phyloP scores from a whole-genome alignment of 2,329 filamentous ascomycete species.

The Xylariaceae sp. region DNA sequence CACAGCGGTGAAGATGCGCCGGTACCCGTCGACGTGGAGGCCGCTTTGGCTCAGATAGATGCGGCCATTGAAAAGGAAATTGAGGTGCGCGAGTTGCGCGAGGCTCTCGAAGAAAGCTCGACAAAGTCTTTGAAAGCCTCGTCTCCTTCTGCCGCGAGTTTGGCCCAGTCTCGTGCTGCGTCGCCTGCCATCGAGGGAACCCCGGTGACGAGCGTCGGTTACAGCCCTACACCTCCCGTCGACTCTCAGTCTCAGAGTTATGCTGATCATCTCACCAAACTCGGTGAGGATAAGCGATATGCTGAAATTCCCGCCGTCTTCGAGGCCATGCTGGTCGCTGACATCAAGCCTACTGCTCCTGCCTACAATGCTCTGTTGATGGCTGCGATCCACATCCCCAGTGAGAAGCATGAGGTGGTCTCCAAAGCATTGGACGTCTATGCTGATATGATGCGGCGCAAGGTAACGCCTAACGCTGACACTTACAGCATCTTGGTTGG shows the following conservation, averaged over 20 bases:
- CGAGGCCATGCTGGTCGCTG: constrained; percentile 79
- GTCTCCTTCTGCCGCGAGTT: constrained; percentile 36
- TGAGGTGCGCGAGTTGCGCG: constrained; percentile 32
- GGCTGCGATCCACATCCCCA: constrained; percentile 77
- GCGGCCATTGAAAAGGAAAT: constrained; percentile 76
- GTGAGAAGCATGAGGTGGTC: constrained; percentile 74
- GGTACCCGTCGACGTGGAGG: constrained; percentile 46
- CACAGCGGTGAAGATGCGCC: constrained; percentile 33
- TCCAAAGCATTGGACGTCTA: constrained; percentile 93
- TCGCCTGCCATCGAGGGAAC: constrained; percentile 40
- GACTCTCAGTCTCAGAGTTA: constrained; percentile 64
- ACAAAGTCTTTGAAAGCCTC: constrained; percentile 34
- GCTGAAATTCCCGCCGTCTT: constrained; percentile 87
- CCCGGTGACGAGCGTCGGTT: constrained; percentile 43
- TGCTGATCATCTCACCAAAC: constrained; percentile 70
- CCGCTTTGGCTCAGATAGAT: constrained; percentile 73
- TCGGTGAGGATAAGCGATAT: constrained; percentile 69
- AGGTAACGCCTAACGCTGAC: constrained; percentile 71
- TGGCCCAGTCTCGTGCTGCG: constrained; percentile 36
- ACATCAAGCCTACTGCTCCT: constrained; percentile 70
- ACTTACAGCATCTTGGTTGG: constrained; percentile 87
- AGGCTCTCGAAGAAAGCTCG: constrained; percentile 28
- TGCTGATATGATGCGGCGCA: constrained; percentile 87
- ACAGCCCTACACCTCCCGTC: constrained; percentile 55
- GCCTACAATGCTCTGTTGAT: constrained; percentile 90